Base-by-base conservation (phyloP, 1,284 basidiomycete species). In the Neonothopanus nambi region DNA sequence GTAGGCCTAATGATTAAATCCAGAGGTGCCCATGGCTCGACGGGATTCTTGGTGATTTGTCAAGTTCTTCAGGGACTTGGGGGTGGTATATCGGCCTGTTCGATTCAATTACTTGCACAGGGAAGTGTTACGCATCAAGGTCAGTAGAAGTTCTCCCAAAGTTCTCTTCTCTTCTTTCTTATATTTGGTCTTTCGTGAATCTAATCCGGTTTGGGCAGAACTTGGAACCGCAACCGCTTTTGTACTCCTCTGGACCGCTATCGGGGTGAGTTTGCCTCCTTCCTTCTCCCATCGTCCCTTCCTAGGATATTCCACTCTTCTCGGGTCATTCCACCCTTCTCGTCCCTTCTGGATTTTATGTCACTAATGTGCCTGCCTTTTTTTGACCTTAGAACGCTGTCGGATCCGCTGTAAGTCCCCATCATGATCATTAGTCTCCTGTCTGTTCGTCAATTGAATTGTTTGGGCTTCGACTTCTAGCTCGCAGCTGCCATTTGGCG, bases 61-160 rank as follows among this genome's bases (percentile, higher is more conserved):
- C 49, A 51, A 51, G 41, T 51, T 24, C 40, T 51, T 9, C 49
- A 51, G 43, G 49, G 49, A 24, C 49, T 51, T 15, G 49, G 49
- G 11, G 49, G 49, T 17, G 49, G 49, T 21, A 51, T 51, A 11
- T 40, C 40, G n/a, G 49, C 49, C 13, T 43, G 40, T 43, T 51
- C 49, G 3, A 36, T 42, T 5, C 49, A 51, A 39, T 40, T 51
- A 2, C 49, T 51, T 15, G 49, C 49, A 2, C 49, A 51, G n/a
- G 49, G 49, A 17, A 42, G 39, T 24, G 49, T 51, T 18, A 42
- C 40, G 18, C 49, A 51, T 36, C 49, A 51, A 23, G 49, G 43
- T 35, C 30, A 11, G 30, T 33, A 5, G 30, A 33, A 33, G 30
- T 33, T 13, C 9, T n/a, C n/a, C n/a, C n/a, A n/a, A n/a, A n/a